Evolutionary conservation across 1,139 yeast species (phyloP), one percentile per base, ranked within the genome.

Genomic region (Pichia sp.): DNA sequence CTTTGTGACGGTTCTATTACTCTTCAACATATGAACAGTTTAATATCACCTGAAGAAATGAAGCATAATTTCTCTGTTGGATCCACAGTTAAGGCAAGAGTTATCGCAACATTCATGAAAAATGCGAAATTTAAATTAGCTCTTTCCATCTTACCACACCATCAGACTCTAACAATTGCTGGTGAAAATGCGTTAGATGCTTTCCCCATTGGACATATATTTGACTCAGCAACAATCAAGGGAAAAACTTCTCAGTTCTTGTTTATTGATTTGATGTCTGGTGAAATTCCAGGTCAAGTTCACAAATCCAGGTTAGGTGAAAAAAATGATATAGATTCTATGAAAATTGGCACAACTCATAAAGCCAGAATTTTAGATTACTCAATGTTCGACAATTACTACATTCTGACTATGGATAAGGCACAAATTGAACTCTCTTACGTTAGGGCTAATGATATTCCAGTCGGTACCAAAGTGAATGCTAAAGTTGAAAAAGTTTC

Each of bases 341-440:
- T 74, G 61, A 68, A 68, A 23, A 60, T 68, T 17, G 93, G 86
- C 1, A 69, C 94, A 1, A 67, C 68, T 12, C 94, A 84, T 58
- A 64, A 67, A 36, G 95, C 95, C 4, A 77, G 96, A 60, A 79
- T 91, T 11, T 56, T 84, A 35, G 86, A 88, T 5, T 84, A 65
- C 57, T 77, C 84, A 39, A 59, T 62, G 28, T 64, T 81, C 38
- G 97, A 91, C 55, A 76, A 79, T 45, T 59, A 75, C 35, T 79
- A 78, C 53, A 69, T 75, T 35, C 64, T 91, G 51, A 79, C 95
- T 0, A 66, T 86, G 56, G 81, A 85, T 52, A 75, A 84, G 20
- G 66, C 71, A 35, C 68, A 77, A 31, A 65, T 91, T 30, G 71
- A 77, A 17, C 75, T 82, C 47, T 69, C 77, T 54, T 89, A 74